Evolutionary conservation across 164 flowering plant species (phyloP).

Genomic region (Umbilicus rupestris): DNA sequence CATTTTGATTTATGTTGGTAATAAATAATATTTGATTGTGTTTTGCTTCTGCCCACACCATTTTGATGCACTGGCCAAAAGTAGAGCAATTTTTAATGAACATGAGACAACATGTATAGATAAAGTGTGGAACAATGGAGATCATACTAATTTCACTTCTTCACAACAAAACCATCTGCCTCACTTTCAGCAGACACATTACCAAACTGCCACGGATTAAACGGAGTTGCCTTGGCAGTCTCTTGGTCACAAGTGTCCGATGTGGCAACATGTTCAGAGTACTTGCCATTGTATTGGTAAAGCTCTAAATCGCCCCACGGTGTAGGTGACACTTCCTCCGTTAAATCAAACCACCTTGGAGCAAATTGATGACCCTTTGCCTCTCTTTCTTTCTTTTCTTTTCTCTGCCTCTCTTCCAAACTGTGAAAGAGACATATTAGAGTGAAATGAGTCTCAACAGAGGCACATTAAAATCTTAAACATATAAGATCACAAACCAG

Average conservation of each 20-base stretch:
- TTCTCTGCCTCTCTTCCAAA: conserved; percentile 4
- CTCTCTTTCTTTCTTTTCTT: conserved; percentile 4
- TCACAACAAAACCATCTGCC: not conserved
- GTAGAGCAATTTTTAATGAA: too few species aligned
- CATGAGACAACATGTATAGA: too few species aligned
- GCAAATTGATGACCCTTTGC: not conserved
- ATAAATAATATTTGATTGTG: too few species aligned
- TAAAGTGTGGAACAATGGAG: not conserved
- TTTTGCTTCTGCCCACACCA: too few species aligned
- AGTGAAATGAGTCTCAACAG: not conserved
- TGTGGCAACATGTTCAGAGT: not conserved
- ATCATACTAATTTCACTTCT: conserved; percentile 1
- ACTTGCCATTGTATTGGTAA: not conserved
- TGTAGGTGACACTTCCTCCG: not conserved
- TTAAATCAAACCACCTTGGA: conserved; percentile 7
- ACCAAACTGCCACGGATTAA: conserved; percentile 2
- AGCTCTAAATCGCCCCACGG: conserved; percentile 5
- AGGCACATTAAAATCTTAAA: not conserved
- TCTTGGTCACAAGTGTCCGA: not conserved
- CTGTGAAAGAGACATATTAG: not conserved
- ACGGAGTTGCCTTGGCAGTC: not conserved
- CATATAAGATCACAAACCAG: not conserved
- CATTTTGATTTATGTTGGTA: too few species aligned
- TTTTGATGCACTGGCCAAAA: too few species aligned
- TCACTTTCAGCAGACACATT: not conserved